Base-by-base conservation (phyloP, 1,284 basidiomycete genomes). In the Phellinidium pouzarii region DNA sequence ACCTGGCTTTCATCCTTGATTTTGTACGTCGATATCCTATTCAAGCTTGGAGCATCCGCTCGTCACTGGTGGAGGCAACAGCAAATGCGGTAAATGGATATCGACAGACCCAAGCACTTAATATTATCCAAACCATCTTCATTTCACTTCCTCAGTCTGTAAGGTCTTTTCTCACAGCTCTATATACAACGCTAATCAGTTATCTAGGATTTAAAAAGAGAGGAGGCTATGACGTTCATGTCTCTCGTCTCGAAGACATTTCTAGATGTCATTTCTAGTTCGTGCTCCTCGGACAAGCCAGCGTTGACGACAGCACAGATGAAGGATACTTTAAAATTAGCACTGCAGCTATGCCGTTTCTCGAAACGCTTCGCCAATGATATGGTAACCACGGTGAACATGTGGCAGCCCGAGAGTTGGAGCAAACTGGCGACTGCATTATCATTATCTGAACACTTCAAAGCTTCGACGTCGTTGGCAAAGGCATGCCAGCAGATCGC, bases 291-390 rank as follows among this genome's bases (percentile, higher is more conserved):
- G 2, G 71, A 77, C 20, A 69, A 73, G 12, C 60, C 64, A 20
- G 67, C 71, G 3, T 68, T 88, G 52, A 87, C 81, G 25, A 74
- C 85, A 1, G 67, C 79, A 6, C 84, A 92, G 54, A 66, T 88
- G 62, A 95, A 92, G 67, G 88, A 92, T 26, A 67, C 92, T 12
- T 68, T 91, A 56, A 94, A 92, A 66, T 71, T 91, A 48, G 82
- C 74, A 0, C 69, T 91, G 5, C 68, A 79, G 19, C 79, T 81
- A 31, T 74, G 82, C 9, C 81, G 91, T 48, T 80, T 85, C 54
- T 81, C 82, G 44, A 78, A 76, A 55, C 74, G 70, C 20, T 63
- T 78, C 19, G 25, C 56, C 27, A 57, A 66, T 5, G 61, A 54
- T 6, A 40, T 58, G 5, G 64, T 60, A 9, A 63, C 66, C 11